Percentiles rank a stretch among this genome's conserved stretches.
Evolutionary conservation across 352 stramenopile genomes (phyloP).

Genomic region (Pythium dissimile): DNA sequence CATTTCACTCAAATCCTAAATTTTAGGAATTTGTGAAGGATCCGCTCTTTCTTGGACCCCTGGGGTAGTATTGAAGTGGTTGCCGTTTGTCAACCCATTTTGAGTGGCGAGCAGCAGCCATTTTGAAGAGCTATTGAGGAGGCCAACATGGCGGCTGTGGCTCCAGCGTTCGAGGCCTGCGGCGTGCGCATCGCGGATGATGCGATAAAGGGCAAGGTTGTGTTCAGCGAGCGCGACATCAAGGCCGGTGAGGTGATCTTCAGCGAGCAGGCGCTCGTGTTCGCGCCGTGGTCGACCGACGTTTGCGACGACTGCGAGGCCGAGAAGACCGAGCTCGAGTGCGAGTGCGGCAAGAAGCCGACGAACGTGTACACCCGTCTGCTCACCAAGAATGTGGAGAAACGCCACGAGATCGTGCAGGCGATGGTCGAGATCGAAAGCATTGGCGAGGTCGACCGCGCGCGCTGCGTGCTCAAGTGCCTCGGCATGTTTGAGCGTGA

Average conservation of each 20-base stretch:
- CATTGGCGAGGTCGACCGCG: slow-evolving; percentile 68
- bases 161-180: slow-evolving; percentile 45
- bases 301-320: slow-evolving; percentile 58
- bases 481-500: slow-evolving; percentile 55
- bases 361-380: slow-evolving; percentile 40
- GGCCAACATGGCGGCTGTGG: slow-evolving; percentile 33
- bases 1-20: not conserved
- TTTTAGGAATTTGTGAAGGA: not conserved
- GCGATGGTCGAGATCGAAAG: slow-evolving; percentile 49
- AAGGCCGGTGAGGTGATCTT: slow-evolving; percentile 68
- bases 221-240: slow-evolving; percentile 49
- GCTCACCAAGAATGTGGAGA: slow-evolving; percentile 39
- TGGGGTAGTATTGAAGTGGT: not conserved
- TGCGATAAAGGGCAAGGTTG: slow-evolving; percentile 55
- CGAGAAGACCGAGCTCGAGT: slow-evolving; percentile 19
- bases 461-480: slow-evolving; percentile 67
- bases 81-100: not conserved
- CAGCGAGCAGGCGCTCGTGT: slow-evolving; percentile 71
- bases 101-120: not conserved
- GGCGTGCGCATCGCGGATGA: slow-evolving; percentile 55
- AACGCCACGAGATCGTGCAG: slow-evolving; percentile 49
- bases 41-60: not conserved
- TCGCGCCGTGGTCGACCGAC: slow-evolving; percentile 61
- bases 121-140: not conserved
- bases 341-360: slow-evolving; percentile 29